Base-by-base conservation (phyloP, 1,284 basidiomycete genomes). In the Cryptococcus amylolentus region DNA sequence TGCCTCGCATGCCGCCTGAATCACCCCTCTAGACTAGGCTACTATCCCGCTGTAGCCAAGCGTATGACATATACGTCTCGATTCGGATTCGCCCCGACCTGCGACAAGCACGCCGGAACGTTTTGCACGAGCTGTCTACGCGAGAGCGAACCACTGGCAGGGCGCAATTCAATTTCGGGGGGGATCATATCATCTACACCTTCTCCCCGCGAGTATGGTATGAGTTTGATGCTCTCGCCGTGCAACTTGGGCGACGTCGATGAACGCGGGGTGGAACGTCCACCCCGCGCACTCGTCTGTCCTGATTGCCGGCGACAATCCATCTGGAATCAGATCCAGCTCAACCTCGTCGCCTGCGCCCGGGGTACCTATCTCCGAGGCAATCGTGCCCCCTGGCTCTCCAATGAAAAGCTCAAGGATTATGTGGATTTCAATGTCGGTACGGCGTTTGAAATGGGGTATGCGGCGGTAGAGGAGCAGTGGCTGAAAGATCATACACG, bases 401-500 rank as follows among this genome's bases (percentile, higher is more conserved):
- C 3, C 8, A 49, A 52, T 26, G 26, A 43, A 23, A 14, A 28
- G 31, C 40, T 57, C 38, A 13, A 40, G 5, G 56, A 64, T 12
- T 65, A 67, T 43, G 51, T 62, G 28, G 23, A 48, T 31, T 46
- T 38, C 14, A 57, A 57, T 9, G 12, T 27, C 0, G 56, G 59
- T 2, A 58, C 53, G 9, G 62, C 57, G 4, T 35, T 41, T 7
- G 13, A 16, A 10, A 48, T 51, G 44, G 66, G 62, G 3, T 18
- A 42, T 10, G 39, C 46, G 1, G 63, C 63, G 2, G 50, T 70
- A 10, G 68, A 71, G 26, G 60, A 63, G 39, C 40, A 57, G 50
- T 71, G 63, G 58, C 49, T 70, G 20, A 18, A 39, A 9, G 51
- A 57, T n/a, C 63, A 71, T 41, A 67, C 64, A 3, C 54, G 60